These are phyloP conservation scores for Thyridium curvatum DNA, from an alignment of 2,329 filamentous ascomycete genomes.

Conservation along the genomic window DNA sequence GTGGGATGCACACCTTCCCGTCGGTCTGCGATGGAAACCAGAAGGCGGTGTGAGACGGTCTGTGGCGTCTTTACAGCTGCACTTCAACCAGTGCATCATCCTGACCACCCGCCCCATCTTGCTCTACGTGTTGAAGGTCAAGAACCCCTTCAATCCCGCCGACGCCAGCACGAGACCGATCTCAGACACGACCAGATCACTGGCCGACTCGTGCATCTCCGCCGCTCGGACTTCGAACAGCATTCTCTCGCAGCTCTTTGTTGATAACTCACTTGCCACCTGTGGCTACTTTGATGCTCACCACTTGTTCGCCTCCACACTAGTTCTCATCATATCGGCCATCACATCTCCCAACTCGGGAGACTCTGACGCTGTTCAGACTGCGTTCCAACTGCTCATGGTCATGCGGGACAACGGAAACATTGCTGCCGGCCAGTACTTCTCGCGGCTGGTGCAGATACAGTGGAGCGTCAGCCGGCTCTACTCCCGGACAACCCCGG, in stretches of 20 bases:
- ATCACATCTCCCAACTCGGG: slow-evolving; percentile 18
- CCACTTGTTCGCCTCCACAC: slow-evolving; percentile 22
- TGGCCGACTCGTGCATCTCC: slow-evolving; percentile 24
- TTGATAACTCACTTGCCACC: slow-evolving; percentile 15
- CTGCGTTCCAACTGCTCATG: slow-evolving; percentile 18
- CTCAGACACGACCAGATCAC: slow-evolving; percentile 21
- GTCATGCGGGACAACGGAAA: slow-evolving; percentile 22
- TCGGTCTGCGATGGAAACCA: not conserved
- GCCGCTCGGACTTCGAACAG: slow-evolving; percentile 12
- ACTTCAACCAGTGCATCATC: slow-evolving; percentile 23
- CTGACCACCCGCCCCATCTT: slow-evolving; percentile 23
- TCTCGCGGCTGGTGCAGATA: slow-evolving; percentile 17
- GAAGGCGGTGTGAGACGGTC: not conserved
- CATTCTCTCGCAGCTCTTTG: slow-evolving; percentile 15
- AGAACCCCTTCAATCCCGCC: slow-evolving; percentile 6
- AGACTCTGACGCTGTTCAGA: slow-evolving; percentile 19
- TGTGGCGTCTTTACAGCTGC: not conserved
- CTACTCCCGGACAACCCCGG: too few relatives aligned
- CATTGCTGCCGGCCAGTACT: slow-evolving; percentile 20
- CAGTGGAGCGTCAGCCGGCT: slow-evolving; percentile 1
- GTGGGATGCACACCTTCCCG: too few relatives aligned
- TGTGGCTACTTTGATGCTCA: slow-evolving; percentile 26
- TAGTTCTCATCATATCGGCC: slow-evolving; percentile 22
- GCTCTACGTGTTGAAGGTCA: slow-evolving; percentile 16
- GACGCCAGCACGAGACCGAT: slow-evolving; percentile 4